Conservation (phyloP, 768 basidiomycete species). For the Suillus hirtellus region DNA sequence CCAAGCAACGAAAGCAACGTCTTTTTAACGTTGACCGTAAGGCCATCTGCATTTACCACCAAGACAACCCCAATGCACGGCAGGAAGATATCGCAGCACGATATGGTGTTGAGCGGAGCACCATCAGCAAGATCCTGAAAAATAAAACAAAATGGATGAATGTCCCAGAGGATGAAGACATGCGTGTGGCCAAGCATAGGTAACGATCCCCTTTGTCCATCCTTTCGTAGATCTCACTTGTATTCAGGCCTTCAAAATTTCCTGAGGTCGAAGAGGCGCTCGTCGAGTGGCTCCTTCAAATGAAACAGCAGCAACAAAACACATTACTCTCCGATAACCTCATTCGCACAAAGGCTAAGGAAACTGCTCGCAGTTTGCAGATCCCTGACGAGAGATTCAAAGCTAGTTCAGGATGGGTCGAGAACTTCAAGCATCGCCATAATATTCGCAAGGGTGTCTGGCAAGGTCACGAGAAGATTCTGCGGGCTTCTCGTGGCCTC, state of each 20-base stretch:
- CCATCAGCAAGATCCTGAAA: slow-evolving; percentile 92
- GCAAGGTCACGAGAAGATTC: slow-evolving; percentile 41
- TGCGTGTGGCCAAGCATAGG: slow-evolving; percentile 71
- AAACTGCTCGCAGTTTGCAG: slow-evolving; percentile 55
- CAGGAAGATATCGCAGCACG: slow-evolving; percentile 82
- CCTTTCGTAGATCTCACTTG: slow-evolving; percentile 17
- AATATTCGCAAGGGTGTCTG: slow-evolving; percentile 70
- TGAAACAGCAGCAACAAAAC: slow-evolving; percentile 45
- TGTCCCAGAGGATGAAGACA: slow-evolving; percentile 56
- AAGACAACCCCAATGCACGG: slow-evolving; percentile 62
- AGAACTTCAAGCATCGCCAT: slow-evolving; percentile 86
- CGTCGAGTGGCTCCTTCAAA: slow-evolving; percentile 57
- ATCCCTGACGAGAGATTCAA: slow-evolving; percentile 79
- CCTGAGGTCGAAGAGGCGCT: slow-evolving; percentile 73
- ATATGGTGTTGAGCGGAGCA: slow-evolving; percentile 85
- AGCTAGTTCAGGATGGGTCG: slow-evolving; percentile 90
- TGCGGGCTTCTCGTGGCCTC: slow-evolving; percentile 32
- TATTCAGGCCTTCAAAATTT: slow-evolving; percentile 72
- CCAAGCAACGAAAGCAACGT: slow-evolving; percentile 68
- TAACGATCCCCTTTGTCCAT: slow-evolving; percentile 28
- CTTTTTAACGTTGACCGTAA: slow-evolving; percentile 76
- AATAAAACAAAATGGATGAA: slow-evolving; percentile 81
- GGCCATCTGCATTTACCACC: slow-evolving; percentile 68
- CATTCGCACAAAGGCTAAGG: slow-evolving; percentile 66
- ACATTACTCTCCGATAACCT: slow-evolving; percentile 61